A percentile compares a stretch with the other conserved stretches of the same genome.
Evolutionary conservation across 176 grass and related monocot species (phyloP).

Genomic region (Triticum timopheevii): DNA sequence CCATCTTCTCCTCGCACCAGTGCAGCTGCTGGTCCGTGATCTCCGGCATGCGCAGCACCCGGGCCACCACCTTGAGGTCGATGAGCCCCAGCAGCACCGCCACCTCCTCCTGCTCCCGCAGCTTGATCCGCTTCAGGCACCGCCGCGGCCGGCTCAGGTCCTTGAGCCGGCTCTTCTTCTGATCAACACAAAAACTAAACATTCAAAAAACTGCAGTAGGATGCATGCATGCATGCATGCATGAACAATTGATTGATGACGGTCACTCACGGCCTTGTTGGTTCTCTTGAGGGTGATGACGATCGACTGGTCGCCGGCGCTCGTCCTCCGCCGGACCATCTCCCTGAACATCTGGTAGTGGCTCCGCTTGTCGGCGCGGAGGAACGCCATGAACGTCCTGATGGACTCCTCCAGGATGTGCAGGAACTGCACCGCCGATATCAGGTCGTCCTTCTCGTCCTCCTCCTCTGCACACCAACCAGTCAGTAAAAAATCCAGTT

Average conservation of each 20-base stretch:
- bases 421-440: slow-evolving; percentile 79
- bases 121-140: slow-evolving; percentile 63
- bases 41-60: slow-evolving; percentile 77
- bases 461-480: slow-evolving; percentile 32
- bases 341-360: slow-evolving; percentile 69
- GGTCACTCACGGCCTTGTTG: slow-evolving; percentile 44
- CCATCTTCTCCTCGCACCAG: slow-evolving; percentile 98
- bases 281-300: slow-evolving; percentile 51
- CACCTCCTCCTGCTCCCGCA: slow-evolving; percentile 62
- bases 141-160: slow-evolving; percentile 57
- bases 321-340: slow-evolving; percentile 46
- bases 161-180: slow-evolving; percentile 84
- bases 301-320: slow-evolving; percentile 34
- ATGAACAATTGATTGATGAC: too few species aligned
- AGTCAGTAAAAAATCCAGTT: not conserved
- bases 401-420: slow-evolving; percentile 67
- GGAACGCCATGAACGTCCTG: slow-evolving; percentile 84
- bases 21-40: slow-evolving; percentile 74
- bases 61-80: slow-evolving; percentile 77
- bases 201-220: too few species aligned
- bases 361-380: slow-evolving; percentile 65
- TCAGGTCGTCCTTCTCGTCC: slow-evolving; percentile 70
- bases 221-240: too few species aligned
- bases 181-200: not conserved
- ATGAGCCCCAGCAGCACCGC: slow-evolving; percentile 74